phyloP scores from a whole-genome alignment of 2,329 filamentous ascomycete genomes.

The Blastomyces parvus region DNA sequence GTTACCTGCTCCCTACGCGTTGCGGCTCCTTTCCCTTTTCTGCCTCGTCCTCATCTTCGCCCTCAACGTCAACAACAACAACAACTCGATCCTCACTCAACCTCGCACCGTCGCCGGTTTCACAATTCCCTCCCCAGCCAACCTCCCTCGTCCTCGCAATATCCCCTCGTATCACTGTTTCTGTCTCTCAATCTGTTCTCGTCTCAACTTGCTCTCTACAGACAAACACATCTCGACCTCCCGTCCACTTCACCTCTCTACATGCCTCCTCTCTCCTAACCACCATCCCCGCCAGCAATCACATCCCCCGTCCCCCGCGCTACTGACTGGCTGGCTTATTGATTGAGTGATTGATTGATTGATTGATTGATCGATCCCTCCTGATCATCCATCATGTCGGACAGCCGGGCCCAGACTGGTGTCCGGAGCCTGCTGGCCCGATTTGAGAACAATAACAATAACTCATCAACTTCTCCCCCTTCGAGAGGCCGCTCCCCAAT shows the following conservation, averaged over 20 bases:
- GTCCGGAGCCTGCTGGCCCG: slow-evolving; percentile 69
- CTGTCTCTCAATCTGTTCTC: slow-evolving; percentile 4
- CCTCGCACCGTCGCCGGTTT: slow-evolving; percentile 9
- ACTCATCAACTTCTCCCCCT: slow-evolving; percentile 53
- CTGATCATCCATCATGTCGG: slow-evolving; percentile 15
- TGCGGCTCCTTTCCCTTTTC: background rate
- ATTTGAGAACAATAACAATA: slow-evolving; percentile 63
- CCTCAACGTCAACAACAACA: slow-evolving; percentile 5
- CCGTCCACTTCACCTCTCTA: slow-evolving; percentile 1
- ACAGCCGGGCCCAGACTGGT: slow-evolving; percentile 33
- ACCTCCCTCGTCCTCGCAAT: slow-evolving; percentile 8
- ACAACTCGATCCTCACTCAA: slow-evolving; percentile 15
- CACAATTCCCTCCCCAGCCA: slow-evolving; percentile 8
- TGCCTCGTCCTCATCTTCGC: slow-evolving; percentile 1
- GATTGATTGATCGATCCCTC: slow-evolving; percentile 6
- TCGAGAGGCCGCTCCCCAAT: slow-evolving; percentile 62
- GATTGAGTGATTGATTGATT: background rate
- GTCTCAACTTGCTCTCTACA: background rate
- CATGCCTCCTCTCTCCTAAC: background rate
- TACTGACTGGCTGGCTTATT: background rate
- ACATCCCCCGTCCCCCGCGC: background rate
- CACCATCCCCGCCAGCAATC: background rate
- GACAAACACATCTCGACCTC: background rate
- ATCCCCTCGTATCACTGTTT: slow-evolving; percentile 8
- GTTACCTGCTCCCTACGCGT: slow-evolving; percentile 1